Evolutionary conservation across 192 early-diverging fungal species (phyloP), one percentile per base, ranked within the genome.

Genomic region (Backusella macrospora): DNA sequence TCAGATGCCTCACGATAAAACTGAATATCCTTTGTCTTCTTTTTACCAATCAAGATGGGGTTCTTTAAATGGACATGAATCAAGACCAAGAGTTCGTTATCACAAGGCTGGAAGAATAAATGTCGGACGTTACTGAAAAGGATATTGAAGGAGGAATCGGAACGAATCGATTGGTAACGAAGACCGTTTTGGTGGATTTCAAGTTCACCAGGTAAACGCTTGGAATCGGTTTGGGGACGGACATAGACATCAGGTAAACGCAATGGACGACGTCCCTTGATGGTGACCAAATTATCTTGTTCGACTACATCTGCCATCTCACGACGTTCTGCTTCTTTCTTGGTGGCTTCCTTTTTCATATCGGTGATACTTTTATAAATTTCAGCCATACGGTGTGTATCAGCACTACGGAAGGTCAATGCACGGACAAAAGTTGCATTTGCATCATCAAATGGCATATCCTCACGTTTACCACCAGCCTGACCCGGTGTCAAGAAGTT

Each of bases 121-220:
- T 99, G 98, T 75, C 95, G 92, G 75, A 99, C 92, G 80, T 99
- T 99, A 85, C 92, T 95, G 78, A 99, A 99, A 70, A 99, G 80
- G 40, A 99, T 88, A 81, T 98, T 90, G 64, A 97, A 90, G n/a
- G 88, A 88, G 46, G 94, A 86, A 66, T 95, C 92, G 48, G 82
- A 84, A 73, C 91, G 91, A 6, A 94, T 81, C 29, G 93, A 89
- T 74, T 93, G 90, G 80, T 95, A 99, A 70, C 97, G 90, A 68
- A 99, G 79, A 76, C 98, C 98, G 80, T 99, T 99, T 59, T 79
- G 82, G 77, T 99, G 98, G 68, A 99, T 96, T 82, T 98, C 97
- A 37, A 99, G 80, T 77, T 97, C 97, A n/a, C 97, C 95, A 10
- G 96, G 89, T 73, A 90, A 83, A n/a, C 96, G 89, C 82, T 96